phyloP scores from a whole-genome alignment of 345 rosid species.

The Fremontodendron californicum region DNA sequence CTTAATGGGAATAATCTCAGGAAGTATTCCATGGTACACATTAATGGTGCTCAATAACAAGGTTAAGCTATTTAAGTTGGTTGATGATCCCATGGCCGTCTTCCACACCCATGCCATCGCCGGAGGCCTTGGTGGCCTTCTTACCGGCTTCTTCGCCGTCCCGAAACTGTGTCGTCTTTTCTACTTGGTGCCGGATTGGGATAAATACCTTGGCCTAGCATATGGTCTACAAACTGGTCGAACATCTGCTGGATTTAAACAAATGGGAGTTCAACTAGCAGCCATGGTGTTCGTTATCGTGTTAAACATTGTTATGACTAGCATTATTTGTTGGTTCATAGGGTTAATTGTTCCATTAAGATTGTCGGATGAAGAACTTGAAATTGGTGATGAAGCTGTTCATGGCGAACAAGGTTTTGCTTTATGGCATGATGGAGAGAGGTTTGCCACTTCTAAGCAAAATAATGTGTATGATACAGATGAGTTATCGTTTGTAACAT shows the following conservation, averaged over 20 bases:
- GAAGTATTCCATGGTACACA: constrained; percentile 48
- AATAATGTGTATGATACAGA: constrained; percentile 29
- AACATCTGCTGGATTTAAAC: constrained; percentile 30
- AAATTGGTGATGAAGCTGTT: constrained; percentile 25
- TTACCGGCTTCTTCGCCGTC: constrained; percentile 42
- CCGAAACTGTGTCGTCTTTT: constrained; percentile 46
- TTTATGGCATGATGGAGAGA: constrained; percentile 20
- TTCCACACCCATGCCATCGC: constrained; percentile 55
- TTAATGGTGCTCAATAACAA: constrained; percentile 41
- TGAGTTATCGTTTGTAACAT: constrained; percentile 14
- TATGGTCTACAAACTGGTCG: constrained; percentile 32
- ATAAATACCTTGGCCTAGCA: constrained; percentile 35
- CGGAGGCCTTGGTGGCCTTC: constrained; percentile 45
- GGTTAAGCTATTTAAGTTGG: constrained; percentile 17
- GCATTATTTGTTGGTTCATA: constrained; percentile 35
- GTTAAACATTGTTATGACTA: constrained; percentile 34
- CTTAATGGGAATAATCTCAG: constrained; percentile 36
- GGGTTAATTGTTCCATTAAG: constrained; percentile 33
- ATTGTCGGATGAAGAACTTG: constrained; percentile 33
- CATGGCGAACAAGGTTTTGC: constrained; percentile 47
- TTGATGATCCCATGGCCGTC: constrained; percentile 41
- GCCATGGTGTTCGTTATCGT: constrained; percentile 33
- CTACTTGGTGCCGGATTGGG: constrained; percentile 41
- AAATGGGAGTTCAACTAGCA: constrained; percentile 36
- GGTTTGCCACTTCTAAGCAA: constrained; percentile 11